phyloP scores from a whole-genome alignment of 257 asterid species.

The Solanum ossicruentum region DNA sequence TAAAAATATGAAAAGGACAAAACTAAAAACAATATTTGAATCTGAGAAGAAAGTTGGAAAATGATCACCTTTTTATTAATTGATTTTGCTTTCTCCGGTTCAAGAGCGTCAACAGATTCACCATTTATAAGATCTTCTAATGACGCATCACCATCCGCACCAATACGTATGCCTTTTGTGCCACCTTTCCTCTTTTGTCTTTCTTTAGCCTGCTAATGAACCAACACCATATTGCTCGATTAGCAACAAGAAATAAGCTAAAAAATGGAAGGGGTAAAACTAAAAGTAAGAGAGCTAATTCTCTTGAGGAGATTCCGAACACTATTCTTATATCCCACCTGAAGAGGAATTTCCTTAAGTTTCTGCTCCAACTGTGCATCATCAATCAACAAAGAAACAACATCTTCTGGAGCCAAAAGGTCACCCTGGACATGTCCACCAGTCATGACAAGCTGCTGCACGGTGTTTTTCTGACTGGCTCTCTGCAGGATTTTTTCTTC shows the following conservation, averaged over 20 bases:
- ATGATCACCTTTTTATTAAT: slow-evolving; percentile 59
- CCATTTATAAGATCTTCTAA: slow-evolving; percentile 57
- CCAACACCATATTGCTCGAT: not conserved
- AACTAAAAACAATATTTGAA: not conserved
- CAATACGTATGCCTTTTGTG: slow-evolving; percentile 65
- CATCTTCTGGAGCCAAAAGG: slow-evolving; percentile 94
- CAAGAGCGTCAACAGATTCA: slow-evolving; percentile 29
- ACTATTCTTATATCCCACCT: slow-evolving; percentile 29
- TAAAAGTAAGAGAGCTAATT: not conserved
- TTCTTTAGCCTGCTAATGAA: slow-evolving; percentile 64
- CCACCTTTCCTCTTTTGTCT: slow-evolving; percentile 81
- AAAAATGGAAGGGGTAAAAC: not conserved
- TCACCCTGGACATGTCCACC: slow-evolving; percentile 99
- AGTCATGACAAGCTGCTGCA: slow-evolving; percentile 98
- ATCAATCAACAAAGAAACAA: slow-evolving; percentile 76
- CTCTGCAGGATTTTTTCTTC: slow-evolving; percentile 93
- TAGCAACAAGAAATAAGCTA: not conserved
- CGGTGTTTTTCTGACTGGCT: slow-evolving; percentile 93
- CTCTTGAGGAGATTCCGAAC: not conserved
- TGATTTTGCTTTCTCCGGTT: slow-evolving; percentile 45
- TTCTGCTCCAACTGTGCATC: slow-evolving; percentile 92
- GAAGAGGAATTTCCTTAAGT: slow-evolving; percentile 79
- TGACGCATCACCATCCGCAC: slow-evolving; percentile 85
- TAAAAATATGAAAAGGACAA: not conserved
- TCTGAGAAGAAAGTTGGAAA: not conserved